These are phyloP conservation scores for Fulvia fulva DNA, from an alignment of 2,329 filamentous ascomycete genomes.

Conservation along the genomic window DNA sequence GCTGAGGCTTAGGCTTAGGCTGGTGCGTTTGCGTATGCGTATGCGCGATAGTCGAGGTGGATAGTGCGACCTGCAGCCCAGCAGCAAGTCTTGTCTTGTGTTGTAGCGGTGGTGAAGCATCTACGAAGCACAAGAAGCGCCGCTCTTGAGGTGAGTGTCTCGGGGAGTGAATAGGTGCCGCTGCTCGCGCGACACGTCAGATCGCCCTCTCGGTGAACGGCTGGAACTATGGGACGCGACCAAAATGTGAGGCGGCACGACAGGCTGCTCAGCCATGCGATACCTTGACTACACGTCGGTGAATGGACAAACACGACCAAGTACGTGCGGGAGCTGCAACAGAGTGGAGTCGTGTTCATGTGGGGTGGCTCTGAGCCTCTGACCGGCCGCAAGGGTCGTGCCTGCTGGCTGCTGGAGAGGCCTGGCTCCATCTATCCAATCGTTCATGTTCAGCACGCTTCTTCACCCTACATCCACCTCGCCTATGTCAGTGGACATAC, in stretches of 20 bases:
- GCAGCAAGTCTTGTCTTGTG: conserved; percentile 1
- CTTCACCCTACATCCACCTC: background rate
- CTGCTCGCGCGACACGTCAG: background rate
- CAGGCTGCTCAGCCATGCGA: background rate
- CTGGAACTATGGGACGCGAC: background rate
- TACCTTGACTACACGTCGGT: background rate
- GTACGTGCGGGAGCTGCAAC: background rate
- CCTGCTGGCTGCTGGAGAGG: too few species aligned
- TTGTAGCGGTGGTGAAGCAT: background rate
- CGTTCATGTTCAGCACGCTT: background rate
- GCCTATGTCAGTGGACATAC: background rate
- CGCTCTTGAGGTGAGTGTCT: background rate
- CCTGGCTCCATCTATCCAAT: too few species aligned
- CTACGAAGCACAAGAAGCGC: background rate
- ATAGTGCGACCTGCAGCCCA: conserved; percentile 5
- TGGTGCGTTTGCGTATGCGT: background rate
- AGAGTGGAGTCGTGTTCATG: background rate
- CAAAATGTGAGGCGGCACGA: background rate
- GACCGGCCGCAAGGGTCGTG: too few species aligned
- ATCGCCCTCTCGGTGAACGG: background rate
- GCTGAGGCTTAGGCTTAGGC: background rate
- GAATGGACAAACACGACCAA: too few species aligned
- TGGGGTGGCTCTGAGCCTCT: background rate
- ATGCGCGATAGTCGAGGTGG: conserved; percentile 13
- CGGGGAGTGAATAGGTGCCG: background rate